Percentiles rank a stretch among this genome's conserved stretches.
phyloP scores from a whole-genome alignment of 2,329 filamentous ascomycete species.

The Scortechinia acanthostroma region DNA sequence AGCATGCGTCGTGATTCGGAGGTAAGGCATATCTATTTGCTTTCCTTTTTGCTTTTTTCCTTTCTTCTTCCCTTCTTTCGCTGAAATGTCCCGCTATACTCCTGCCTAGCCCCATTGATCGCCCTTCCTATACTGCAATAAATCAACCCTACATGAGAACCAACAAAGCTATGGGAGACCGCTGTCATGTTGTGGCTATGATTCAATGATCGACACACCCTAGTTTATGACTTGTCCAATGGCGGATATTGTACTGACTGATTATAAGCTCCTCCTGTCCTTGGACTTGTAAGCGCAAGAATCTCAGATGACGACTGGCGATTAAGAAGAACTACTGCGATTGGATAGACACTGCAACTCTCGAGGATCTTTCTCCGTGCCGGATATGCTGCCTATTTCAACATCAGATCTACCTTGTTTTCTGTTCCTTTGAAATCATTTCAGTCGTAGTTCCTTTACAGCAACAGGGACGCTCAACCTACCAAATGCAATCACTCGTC shows the following conservation, averaged over 20 bases:
- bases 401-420: background rate
- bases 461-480: too few species aligned
- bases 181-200: background rate
- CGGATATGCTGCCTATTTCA: background rate
- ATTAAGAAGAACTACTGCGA: too few species aligned
- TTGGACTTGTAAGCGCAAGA: background rate
- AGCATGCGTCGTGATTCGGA: too few species aligned
- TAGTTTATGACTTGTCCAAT: constrained; percentile 1
- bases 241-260: background rate
- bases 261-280: constrained; percentile 1
- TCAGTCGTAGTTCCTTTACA: too few species aligned
- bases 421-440: background rate
- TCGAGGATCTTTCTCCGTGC: background rate
- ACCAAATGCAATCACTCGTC: background rate
- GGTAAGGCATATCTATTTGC: too few species aligned
- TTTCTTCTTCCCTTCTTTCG: too few species aligned
- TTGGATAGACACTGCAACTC: background rate
- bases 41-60: too few species aligned
- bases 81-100: too few species aligned
- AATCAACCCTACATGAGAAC: background rate
- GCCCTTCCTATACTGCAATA: constrained; percentile 1
- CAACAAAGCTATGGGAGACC: background rate
- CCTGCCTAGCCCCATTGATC: constrained; percentile 2
- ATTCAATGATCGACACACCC: background rate
- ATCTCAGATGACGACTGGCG: background rate